Evolutionary conservation across 2,329 filamentous ascomycete species (phyloP).

Genomic region (Meredithiella fracta): DNA sequence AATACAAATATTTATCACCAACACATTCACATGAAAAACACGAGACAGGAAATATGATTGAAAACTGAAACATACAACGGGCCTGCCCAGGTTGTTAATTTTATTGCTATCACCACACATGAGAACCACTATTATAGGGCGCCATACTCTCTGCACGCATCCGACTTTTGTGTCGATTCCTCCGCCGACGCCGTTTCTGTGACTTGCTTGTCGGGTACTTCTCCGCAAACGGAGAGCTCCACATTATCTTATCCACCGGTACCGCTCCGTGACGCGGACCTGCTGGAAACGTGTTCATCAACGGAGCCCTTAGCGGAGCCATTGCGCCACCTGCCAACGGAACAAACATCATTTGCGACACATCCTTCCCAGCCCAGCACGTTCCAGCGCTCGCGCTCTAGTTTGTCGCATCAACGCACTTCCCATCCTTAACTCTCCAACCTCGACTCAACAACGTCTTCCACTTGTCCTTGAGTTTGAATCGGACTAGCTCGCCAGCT

Average conservation of each 20-base stretch:
- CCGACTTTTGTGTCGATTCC: neutral
- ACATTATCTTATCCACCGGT: too few relatives aligned
- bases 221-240: too few relatives aligned
- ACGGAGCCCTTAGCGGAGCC: too few relatives aligned
- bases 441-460: constrained; percentile 46
- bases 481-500: constrained; percentile 68
- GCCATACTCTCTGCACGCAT: too few relatives aligned
- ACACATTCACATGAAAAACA: neutral
- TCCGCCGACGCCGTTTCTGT: neutral
- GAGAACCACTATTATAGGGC: too few relatives aligned
- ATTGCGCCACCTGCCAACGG: neutral
- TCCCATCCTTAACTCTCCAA: constrained; percentile 43
- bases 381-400: neutral
- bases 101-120: too few relatives aligned
- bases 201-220: too few relatives aligned
- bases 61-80: too few relatives aligned
- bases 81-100: too few relatives aligned
- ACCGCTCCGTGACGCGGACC: too few relatives aligned
- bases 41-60: too few relatives aligned
- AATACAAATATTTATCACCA: constrained; percentile 10
- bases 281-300: too few relatives aligned
- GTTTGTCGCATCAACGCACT: constrained; percentile 25
- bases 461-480: constrained; percentile 57
- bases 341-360: neutral
- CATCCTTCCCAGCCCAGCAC: neutral